Conservation (phyloP, 1,139 yeast species). For the Yamadazyma sp. region DNA sequence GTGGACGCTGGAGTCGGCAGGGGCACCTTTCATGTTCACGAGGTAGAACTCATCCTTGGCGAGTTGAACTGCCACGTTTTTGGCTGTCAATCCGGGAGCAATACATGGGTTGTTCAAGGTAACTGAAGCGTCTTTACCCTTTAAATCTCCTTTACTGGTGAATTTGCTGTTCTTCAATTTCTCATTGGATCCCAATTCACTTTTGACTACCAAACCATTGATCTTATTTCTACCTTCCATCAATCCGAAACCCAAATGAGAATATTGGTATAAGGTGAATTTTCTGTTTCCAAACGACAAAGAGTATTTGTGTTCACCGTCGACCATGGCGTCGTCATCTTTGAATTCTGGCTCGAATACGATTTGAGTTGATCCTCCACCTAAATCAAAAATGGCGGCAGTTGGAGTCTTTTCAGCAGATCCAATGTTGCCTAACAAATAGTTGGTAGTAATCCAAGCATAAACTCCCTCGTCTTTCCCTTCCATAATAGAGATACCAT, state of each 20-base stretch:
- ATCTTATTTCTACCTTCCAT: conserved; percentile 90
- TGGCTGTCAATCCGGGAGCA: conserved; percentile 66
- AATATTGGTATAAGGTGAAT: conserved; percentile 86
- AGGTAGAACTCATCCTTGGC: conserved; percentile 49
- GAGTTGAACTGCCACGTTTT: conserved; percentile 57
- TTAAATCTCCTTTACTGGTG: conserved; percentile 37
- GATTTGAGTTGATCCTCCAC: conserved; percentile 98
- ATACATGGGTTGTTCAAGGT: conserved; percentile 77
- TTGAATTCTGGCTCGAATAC: conserved; percentile 87
- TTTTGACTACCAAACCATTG: conserved; percentile 57
- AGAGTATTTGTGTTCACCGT: conserved; percentile 86
- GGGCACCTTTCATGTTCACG: conserved; percentile 76
- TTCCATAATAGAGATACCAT: conserved; percentile 89
- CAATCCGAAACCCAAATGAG: conserved; percentile 93
- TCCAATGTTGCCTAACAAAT: conserved; percentile 89
- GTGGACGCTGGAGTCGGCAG: conserved; percentile 21
- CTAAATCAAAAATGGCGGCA: conserved; percentile 95
- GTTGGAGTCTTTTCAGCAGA: conserved; percentile 69
- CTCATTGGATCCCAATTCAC: conserved; percentile 39
- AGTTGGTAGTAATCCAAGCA: conserved; percentile 98
- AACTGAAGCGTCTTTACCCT: conserved; percentile 37
- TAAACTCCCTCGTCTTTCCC: conserved; percentile 98
- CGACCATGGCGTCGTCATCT: conserved; percentile 55
- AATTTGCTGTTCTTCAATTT: conserved; percentile 22
- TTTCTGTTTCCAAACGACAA: conserved; percentile 78